A percentile compares a stretch with the other conserved stretches of the same genome.
phyloP scores from a whole-genome alignment of 1,284 basidiomycete species.

The Gastroboletus turbinatus region DNA sequence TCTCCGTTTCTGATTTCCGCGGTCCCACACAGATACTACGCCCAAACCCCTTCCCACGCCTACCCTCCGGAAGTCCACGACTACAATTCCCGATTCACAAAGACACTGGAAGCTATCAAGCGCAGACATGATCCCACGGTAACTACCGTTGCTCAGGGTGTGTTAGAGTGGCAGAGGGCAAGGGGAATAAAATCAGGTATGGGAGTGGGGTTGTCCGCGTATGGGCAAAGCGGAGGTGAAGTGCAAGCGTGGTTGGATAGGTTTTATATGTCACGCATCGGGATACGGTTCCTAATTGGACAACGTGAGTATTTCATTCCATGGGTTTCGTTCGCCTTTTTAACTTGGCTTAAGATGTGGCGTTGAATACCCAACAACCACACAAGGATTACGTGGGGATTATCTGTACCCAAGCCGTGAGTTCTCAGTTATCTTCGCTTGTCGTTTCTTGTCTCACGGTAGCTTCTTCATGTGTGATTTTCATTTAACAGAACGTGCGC shows the following conservation, averaged over 20 bases:
- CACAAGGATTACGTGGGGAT: slow-evolving; percentile 95
- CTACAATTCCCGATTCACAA: slow-evolving; percentile 91
- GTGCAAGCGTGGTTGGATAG: slow-evolving; percentile 95
- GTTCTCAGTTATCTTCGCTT: slow-evolving; percentile 28
- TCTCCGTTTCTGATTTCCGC: slow-evolving; percentile 10
- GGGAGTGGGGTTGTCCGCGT: slow-evolving; percentile 35
- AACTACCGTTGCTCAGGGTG: slow-evolving; percentile 91
- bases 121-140: slow-evolving; percentile 95
- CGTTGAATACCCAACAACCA: slow-evolving; percentile 84
- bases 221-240: slow-evolving; percentile 75
- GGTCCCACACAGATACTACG: slow-evolving; percentile 70
- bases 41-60: slow-evolving; percentile 61
- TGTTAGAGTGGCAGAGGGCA: slow-evolving; percentile 70
- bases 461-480: neutral
- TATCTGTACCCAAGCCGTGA: slow-evolving; percentile 89
- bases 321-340: neutral
- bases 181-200: slow-evolving; percentile 25
- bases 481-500: slow-evolving; percentile 68
- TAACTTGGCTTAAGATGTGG: slow-evolving; percentile 63
- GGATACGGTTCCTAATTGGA: slow-evolving; percentile 92
- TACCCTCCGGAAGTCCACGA: slow-evolving; percentile 94
- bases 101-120: slow-evolving; percentile 87
- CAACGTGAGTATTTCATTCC: slow-evolving; percentile 59
- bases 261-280: slow-evolving; percentile 96
- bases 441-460: slow-evolving; percentile 2